Evolutionary conservation across 306 rosid genomes (phyloP).

Genomic region (Cicer judaicum): DNA sequence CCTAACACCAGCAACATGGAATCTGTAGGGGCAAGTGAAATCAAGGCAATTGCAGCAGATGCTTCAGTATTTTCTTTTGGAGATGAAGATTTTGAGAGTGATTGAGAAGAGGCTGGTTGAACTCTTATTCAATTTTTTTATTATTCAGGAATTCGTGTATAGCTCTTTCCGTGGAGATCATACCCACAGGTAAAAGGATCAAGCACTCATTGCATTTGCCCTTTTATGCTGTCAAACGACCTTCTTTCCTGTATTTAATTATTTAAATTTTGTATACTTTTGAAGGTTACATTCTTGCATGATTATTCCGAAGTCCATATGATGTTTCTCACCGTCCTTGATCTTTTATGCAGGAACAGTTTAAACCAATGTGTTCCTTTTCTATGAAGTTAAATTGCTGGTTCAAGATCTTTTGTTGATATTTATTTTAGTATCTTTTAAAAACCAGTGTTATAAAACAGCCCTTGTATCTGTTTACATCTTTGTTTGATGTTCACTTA

Average conservation of each 20-base stretch:
- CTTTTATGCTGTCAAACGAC: conserved; percentile 23
- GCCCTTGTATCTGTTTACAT: no score
- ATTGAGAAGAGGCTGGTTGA: conserved; percentile 43
- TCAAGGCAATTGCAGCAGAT: conserved; percentile 95
- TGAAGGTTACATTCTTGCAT: neutral
- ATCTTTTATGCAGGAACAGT: no score
- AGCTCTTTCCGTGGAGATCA: conserved; percentile 16
- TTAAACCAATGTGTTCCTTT: no score
- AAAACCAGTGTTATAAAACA: no score
- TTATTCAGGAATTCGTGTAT: conserved; percentile 31
- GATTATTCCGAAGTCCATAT: neutral
- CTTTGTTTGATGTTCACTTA: no score
- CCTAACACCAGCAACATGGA: conserved; percentile 45
- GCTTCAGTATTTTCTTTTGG: conserved; percentile 93
- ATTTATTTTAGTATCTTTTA: no score
- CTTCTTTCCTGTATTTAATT: conserved; percentile 26
- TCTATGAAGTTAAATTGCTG: no score
- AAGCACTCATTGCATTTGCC: conserved; percentile 36
- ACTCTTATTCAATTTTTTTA: neutral
- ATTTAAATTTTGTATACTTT: conserved; percentile 10
- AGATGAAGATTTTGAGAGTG: conserved; percentile 94
- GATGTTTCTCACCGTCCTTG: neutral
- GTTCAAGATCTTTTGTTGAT: no score
- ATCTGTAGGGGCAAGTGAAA: conserved; percentile 57
- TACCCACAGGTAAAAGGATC: conserved; percentile 16